These are phyloP conservation scores for Flaveria trinervia DNA, from an alignment of 129 eudicot genomes.

Conservation along the genomic window DNA sequence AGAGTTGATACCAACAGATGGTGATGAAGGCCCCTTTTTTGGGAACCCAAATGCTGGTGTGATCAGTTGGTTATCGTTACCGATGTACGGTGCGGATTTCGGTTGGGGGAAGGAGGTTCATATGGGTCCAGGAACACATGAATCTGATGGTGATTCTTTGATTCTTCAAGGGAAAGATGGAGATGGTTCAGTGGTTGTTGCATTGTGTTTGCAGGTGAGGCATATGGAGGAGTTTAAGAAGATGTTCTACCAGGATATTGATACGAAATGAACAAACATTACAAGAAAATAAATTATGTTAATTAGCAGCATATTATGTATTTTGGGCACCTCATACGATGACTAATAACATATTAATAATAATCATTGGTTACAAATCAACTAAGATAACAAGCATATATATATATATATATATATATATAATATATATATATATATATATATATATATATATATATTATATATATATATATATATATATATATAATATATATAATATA, in stretches of 20 bases:
- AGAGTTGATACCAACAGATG: conserved; percentile 30
- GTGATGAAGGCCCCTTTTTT: conserved; percentile 29
- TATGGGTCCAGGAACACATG: conserved; percentile 50
- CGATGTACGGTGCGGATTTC: conserved; percentile 51
- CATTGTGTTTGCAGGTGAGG: conserved; percentile 35
- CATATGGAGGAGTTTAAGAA: conserved; percentile 39
- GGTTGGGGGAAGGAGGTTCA: conserved; percentile 65
- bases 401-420: too few species aligned
- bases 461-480: too few species aligned
- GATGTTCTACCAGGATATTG: conserved; percentile 37
- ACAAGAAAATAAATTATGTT: not conserved
- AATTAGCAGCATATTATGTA: too few species aligned
- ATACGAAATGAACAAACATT: not conserved
- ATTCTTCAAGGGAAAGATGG: conserved; percentile 42
- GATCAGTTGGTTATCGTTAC: conserved; percentile 55
- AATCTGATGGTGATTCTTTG: conserved; percentile 44
- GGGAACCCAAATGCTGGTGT: conserved; percentile 57
- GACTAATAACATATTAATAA: too few species aligned
- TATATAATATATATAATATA: too few species aligned
- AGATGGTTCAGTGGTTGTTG: conserved; percentile 41
- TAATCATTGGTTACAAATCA: too few species aligned
- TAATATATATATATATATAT: too few species aligned
- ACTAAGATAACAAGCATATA: too few species aligned
- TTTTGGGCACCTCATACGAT: too few species aligned
- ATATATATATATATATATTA: too few species aligned